These are phyloP conservation scores for Pythium angustatum DNA, from an alignment of 352 stramenopile genomes.

Conservation along the genomic window DNA sequence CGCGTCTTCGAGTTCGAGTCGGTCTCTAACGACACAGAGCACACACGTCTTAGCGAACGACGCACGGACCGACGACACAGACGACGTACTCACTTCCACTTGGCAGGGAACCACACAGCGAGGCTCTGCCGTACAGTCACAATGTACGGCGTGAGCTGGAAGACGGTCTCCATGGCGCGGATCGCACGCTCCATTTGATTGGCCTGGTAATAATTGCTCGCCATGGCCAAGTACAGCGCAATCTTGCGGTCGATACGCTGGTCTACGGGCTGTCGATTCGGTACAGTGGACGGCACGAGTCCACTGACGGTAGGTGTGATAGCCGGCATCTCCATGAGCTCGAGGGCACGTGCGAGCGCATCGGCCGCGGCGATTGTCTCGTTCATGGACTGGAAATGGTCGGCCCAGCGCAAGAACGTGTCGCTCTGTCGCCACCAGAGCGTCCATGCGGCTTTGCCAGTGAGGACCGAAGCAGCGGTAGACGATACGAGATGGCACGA, in stretches of 20 bases:
- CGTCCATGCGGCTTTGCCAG: too few species aligned
- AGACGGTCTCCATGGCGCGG: slow-evolving; percentile 64
- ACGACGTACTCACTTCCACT: slow-evolving; percentile 56
- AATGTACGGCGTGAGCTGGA: slow-evolving; percentile 57
- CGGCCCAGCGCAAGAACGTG: slow-evolving; percentile 50
- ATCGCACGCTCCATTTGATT: slow-evolving; percentile 83
- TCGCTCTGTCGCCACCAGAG: slow-evolving; percentile 41
- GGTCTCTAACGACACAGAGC: slow-evolving; percentile 37
- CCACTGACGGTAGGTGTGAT: not conserved
- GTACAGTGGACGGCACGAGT: not conserved
- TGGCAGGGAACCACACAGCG: slow-evolving; percentile 60
- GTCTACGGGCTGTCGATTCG: not conserved
- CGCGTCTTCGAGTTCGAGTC: slow-evolving; percentile 61
- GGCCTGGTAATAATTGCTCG: slow-evolving; percentile 61
- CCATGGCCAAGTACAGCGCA: slow-evolving; percentile 56
- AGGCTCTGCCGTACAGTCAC: slow-evolving; percentile 57
- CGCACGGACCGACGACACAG: too few species aligned
- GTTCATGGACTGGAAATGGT: slow-evolving; percentile 45
- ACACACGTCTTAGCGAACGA: not conserved
- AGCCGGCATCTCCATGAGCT: slow-evolving; percentile 39
- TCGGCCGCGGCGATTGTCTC: slow-evolving; percentile 56
- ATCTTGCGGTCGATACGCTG: slow-evolving; percentile 33
- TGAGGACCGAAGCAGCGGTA: too few species aligned
- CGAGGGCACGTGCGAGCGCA: slow-evolving; percentile 49
- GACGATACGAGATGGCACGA: too few species aligned